phyloP scores from a whole-genome alignment of 2,329 filamentous ascomycete genomes.

The Pseudogymnoascus sp. region DNA sequence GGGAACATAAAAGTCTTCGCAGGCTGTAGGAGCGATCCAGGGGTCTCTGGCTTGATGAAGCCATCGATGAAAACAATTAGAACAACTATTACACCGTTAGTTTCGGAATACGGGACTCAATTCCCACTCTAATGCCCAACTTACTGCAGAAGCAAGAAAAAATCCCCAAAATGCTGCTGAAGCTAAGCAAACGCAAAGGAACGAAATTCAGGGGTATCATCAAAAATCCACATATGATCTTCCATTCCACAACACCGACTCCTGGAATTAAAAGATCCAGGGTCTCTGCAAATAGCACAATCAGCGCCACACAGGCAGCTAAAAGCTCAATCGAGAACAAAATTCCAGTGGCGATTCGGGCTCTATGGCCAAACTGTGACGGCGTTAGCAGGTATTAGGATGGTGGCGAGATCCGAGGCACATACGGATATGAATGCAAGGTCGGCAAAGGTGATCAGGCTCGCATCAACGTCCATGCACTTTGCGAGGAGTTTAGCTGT shows the following conservation, averaged over 20 bases:
- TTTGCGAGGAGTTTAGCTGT: slow-evolving; percentile 78
- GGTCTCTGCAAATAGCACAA: slow-evolving; percentile 91
- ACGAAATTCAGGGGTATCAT: slow-evolving; percentile 78
- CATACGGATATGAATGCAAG: slow-evolving; percentile 68
- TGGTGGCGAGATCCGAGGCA: not conserved
- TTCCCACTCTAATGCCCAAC: slow-evolving; percentile 32
- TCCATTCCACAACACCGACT: slow-evolving; percentile 66
- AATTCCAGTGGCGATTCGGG: slow-evolving; percentile 72
- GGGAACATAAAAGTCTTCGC: slow-evolving; percentile 76
- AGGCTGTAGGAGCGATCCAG: slow-evolving; percentile 76
- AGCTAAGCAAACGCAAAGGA: slow-evolving; percentile 74
- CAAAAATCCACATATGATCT: slow-evolving; percentile 70
- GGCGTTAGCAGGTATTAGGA: not conserved
- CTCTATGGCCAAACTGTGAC: slow-evolving; percentile 60
- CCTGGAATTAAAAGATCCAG: slow-evolving; percentile 70
- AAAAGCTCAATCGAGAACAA: slow-evolving; percentile 83
- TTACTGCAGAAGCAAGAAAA: slow-evolving; percentile 78
- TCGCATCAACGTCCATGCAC: slow-evolving; percentile 79
- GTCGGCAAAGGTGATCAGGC: slow-evolving; percentile 88
- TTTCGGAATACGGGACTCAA: not conserved
- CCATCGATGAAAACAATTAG: slow-evolving; percentile 76
- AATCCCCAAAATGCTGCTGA: slow-evolving; percentile 90
- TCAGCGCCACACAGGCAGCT: slow-evolving; percentile 78
- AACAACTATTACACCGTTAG: slow-evolving; percentile 54
- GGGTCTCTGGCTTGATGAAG: slow-evolving; percentile 67